Evolutionary conservation across 805 yeast species (phyloP).

Genomic region (Metschnikowia bowlesiae): DNA sequence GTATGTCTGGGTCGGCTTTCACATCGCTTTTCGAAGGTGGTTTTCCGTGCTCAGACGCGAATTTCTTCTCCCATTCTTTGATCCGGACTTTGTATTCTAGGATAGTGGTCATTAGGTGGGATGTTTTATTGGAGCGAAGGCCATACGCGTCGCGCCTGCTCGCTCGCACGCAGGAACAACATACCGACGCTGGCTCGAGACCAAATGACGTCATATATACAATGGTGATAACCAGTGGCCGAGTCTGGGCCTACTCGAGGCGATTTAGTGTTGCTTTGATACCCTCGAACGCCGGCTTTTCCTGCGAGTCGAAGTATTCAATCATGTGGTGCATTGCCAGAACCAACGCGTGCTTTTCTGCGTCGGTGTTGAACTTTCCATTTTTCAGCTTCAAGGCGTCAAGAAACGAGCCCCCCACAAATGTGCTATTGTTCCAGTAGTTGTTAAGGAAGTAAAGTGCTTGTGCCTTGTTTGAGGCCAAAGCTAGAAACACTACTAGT

Average conservation of each 20-base stretch:
- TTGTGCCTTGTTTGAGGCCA: slow-evolving; percentile 24
- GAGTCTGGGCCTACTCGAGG: background rate
- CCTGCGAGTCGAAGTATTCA: slow-evolving; percentile 10
- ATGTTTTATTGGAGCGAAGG: background rate
- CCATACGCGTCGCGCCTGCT: slow-evolving; percentile 1
- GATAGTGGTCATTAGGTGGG: slow-evolving; percentile 7
- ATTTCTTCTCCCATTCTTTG: slow-evolving; percentile 38
- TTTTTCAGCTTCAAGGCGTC: slow-evolving; percentile 17
- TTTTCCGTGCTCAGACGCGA: slow-evolving; percentile 24
- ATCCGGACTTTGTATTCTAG: slow-evolving; percentile 19
- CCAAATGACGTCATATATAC: background rate
- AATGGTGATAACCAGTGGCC: background rate
- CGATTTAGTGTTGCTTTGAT: slow-evolving; percentile 2
- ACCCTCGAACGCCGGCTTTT: slow-evolving; percentile 6
- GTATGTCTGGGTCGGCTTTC: slow-evolving; percentile 25
- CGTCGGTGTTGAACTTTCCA: slow-evolving; percentile 16
- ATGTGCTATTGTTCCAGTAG: slow-evolving; percentile 26
- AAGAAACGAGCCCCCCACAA: slow-evolving; percentile 23
- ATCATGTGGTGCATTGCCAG: slow-evolving; percentile 20
- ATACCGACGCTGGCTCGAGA: background rate
- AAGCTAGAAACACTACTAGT: slow-evolving; percentile 29
- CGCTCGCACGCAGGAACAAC: background rate
- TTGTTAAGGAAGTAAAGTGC: slow-evolving; percentile 25
- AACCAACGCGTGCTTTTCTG: slow-evolving; percentile 22
- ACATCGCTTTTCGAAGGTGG: slow-evolving; percentile 34